Conservation (phyloP, 2,329 filamentous ascomycete species). For the Curvularia eragrostidis region DNA sequence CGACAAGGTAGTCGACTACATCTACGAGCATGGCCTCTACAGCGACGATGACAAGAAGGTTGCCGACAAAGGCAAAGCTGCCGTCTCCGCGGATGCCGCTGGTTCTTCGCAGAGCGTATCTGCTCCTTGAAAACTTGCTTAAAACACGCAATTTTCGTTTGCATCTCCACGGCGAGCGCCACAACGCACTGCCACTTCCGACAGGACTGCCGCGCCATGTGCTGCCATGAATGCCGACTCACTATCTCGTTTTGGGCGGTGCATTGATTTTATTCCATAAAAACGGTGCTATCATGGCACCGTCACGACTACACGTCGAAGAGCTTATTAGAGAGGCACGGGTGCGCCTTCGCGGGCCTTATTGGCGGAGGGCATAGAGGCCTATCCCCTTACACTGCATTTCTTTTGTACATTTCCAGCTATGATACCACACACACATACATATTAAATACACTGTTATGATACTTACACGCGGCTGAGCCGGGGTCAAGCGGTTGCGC, state of each 20-base stretch:
- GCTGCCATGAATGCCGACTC: neutral
- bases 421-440: slow-evolving; percentile 43
- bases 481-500: neutral
- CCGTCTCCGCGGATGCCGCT: slow-evolving; percentile 28
- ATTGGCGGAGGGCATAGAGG: slow-evolving; percentile 9
- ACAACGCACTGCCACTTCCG: slow-evolving; percentile 22
- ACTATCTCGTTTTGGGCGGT: slow-evolving; percentile 13
- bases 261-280: slow-evolving; percentile 12
- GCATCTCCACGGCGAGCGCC: neutral
- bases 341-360: slow-evolving; percentile 32
- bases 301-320: slow-evolving; percentile 7
- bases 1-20: slow-evolving; percentile 49
- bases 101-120: slow-evolving; percentile 32
- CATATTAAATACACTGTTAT: slow-evolving; percentile 23
- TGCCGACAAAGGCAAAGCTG: slow-evolving; percentile 45
- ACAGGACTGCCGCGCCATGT: slow-evolving; percentile 26
- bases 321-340: slow-evolving; percentile 21
- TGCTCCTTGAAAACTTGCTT: slow-evolving; percentile 21
- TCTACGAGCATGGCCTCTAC: slow-evolving; percentile 51
- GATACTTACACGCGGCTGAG: neutral
- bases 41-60: slow-evolving; percentile 48
- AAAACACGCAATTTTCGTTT: neutral
- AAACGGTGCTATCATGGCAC: slow-evolving; percentile 14
- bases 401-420: slow-evolving; percentile 19
- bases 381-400: slow-evolving; percentile 10